These are phyloP conservation scores for Globisporangium spinosum DNA, from an alignment of 352 stramenopile genomes.

Conservation along the genomic window DNA sequence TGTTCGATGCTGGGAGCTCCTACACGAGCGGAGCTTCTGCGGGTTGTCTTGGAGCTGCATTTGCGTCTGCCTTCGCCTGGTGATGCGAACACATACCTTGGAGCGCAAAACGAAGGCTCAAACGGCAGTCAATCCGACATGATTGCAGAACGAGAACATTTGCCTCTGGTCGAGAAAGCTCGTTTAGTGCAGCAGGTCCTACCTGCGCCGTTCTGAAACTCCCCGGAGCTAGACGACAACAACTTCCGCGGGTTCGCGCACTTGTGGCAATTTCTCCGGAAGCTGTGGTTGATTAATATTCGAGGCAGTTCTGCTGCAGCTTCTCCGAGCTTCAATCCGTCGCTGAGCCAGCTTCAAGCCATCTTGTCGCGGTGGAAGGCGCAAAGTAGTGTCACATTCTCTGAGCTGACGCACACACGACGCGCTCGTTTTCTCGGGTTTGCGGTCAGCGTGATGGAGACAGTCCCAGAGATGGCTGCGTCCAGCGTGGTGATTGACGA, in stretches of 20 bases:
- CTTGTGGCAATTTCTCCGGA: constrained; percentile 27
- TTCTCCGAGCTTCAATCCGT: neutral
- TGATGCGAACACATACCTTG: neutral
- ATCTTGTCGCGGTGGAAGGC: constrained; percentile 11
- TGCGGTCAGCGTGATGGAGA: constrained; percentile 1
- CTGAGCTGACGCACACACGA: neutral
- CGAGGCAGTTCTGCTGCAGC: neutral
- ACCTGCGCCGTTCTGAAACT: constrained; percentile 17
- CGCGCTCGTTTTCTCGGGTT: constrained; percentile 11
- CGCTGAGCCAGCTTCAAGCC: neutral
- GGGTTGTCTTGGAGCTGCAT: constrained; percentile 7
- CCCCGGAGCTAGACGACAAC: constrained; percentile 18
- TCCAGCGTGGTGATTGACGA: neutral
- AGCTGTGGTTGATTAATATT: constrained; percentile 16
- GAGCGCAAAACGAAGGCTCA: neutral
- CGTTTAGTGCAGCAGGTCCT: constrained; percentile 12
- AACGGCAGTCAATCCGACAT: neutral
- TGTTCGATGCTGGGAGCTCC: neutral
- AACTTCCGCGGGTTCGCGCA: constrained; percentile 29
- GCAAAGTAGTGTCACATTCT: neutral
- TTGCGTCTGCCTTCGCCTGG: neutral
- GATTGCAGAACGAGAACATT: neutral
- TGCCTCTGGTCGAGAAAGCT: neutral
- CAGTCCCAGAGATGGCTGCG: neutral
- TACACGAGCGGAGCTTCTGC: constrained; percentile 9